phyloP scores from a whole-genome alignment of 164 flowering plant genomes.

The Euptelea pleiosperma region DNA sequence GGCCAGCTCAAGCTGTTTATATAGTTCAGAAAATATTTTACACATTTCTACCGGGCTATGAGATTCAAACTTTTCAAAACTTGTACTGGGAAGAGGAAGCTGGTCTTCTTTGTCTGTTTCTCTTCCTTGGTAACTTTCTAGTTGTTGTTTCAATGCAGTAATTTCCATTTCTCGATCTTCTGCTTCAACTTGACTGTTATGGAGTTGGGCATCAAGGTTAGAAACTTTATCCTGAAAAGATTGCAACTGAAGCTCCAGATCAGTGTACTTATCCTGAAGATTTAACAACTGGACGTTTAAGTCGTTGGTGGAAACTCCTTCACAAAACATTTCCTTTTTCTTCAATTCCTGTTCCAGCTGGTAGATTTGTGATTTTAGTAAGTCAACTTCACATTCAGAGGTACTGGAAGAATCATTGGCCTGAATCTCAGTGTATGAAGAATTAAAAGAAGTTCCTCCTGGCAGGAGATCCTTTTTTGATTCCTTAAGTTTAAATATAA shows the following conservation, averaged over 20 bases:
- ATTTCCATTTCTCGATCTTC: constrained; percentile 27
- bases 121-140: constrained; percentile 20
- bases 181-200: constrained; percentile 15
- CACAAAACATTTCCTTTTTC: constrained; percentile 21
- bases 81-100: constrained; percentile 2
- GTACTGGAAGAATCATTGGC: background rate
- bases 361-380: constrained; percentile 21
- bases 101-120: constrained; percentile 20
- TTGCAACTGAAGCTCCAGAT: constrained; percentile 42
- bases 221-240: constrained; percentile 29
- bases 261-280: constrained; percentile 34
- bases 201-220: constrained; percentile 38
- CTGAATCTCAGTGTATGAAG: constrained; percentile 10
- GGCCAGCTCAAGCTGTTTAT: constrained; percentile 34
- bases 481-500: constrained; percentile 47
- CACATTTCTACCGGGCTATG: constrained; percentile 15
- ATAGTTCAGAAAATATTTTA: constrained; percentile 22
- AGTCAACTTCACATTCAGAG: constrained; percentile 28
- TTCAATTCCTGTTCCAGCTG: constrained; percentile 28
- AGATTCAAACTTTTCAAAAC: constrained; percentile 17
- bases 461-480: constrained; percentile 19
- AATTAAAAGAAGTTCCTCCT: constrained; percentile 13
- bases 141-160: constrained; percentile 27
- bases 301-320: constrained; percentile 12
- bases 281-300: constrained; percentile 17